Conservation (phyloP, 108 stramenopile genomes). For the Licmophora abbreviata region DNA sequence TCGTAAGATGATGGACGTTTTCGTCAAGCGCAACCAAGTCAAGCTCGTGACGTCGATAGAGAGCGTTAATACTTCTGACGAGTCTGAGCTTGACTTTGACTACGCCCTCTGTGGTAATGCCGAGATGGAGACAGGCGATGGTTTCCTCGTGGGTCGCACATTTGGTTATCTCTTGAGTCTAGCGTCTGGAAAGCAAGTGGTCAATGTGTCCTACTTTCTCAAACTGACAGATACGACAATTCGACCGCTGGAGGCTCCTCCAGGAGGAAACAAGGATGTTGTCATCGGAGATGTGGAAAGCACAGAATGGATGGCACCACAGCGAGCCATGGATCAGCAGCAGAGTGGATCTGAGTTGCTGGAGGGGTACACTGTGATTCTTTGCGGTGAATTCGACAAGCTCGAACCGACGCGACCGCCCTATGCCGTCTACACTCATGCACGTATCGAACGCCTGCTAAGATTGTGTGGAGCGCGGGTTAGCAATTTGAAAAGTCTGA, state of each 20-base stretch:
- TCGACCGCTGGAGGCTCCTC: background rate
- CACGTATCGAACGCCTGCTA: constrained; percentile 18
- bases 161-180: constrained; percentile 34
- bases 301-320: constrained; percentile 23
- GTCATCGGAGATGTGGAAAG: constrained; percentile 28
- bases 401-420: background rate
- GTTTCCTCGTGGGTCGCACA: constrained; percentile 25
- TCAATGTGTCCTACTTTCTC: constrained; percentile 22
- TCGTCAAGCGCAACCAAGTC: background rate
- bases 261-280: constrained; percentile 1
- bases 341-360: constrained; percentile 10
- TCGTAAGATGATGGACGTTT: background rate
- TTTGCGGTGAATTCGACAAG: constrained; percentile 34
- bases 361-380: constrained; percentile 16
- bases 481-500: constrained; percentile 5
- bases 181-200: constrained; percentile 28
- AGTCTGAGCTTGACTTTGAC: too few species aligned
- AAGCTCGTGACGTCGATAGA: too few species aligned
- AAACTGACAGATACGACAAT: background rate
- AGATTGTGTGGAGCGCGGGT: constrained; percentile 38
- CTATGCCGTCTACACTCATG: constrained; percentile 10
- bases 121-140: constrained; percentile 27
- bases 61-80: too few species aligned
- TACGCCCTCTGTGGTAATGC: constrained; percentile 24
- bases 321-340: constrained; percentile 17